Base-by-base conservation (phyloP, 352 stramenopile species). In the Phytophthora vignae region DNA sequence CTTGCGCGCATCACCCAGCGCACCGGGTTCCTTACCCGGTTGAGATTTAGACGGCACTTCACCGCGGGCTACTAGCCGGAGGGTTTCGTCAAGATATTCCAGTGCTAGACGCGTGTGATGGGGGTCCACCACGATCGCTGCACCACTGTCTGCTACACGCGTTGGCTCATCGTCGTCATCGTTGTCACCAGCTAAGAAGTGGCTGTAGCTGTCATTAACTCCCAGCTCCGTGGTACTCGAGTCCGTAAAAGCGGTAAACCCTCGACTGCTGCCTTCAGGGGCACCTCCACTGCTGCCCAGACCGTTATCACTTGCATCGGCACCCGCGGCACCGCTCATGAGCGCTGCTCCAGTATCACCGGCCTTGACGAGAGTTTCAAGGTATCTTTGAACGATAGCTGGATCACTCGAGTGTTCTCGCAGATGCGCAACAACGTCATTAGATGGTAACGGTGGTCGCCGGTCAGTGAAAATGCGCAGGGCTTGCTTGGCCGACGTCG, bases 11-110 rank as follows among this genome's bases (percentile, higher is more conserved):
- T 95, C 85, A 14, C 88, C 90, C 11, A 96, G 57, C 31, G 82
- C 72, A 6, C 87, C 85, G 62, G 86, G 69, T 36, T 96, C 90
- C 59, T 93, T 94, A 14, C 88, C 90, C 0, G 90, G 90, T 50
- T 91, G 79, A 0, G 88, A 95, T 68, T 95, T 96, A 22, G 90
- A 96, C 31, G 90, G 88, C 22, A 85, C 76, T 49, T 94, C 86
- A 19, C 90, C 90, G 8, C 71, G 79, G 0, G 78, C 78, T 10
- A 96, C 84, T 8, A 92, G 77, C 58, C 91, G 85, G 1, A 96
- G 76, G 49, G 92, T 90, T 69, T 96, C 90, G 27, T 95, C 87
- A 10, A 96, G 73, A 73, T 96, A 96, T 64, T 96, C 90, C n/a
- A 95, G 71, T 17, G 90, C 90, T 27, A 96, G 76, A 6, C 85